Evolutionary conservation across 495 filamentous ascomycete species (phyloP), one percentile per base, ranked within the genome.

Genomic region (Lepraria neglecta): DNA sequence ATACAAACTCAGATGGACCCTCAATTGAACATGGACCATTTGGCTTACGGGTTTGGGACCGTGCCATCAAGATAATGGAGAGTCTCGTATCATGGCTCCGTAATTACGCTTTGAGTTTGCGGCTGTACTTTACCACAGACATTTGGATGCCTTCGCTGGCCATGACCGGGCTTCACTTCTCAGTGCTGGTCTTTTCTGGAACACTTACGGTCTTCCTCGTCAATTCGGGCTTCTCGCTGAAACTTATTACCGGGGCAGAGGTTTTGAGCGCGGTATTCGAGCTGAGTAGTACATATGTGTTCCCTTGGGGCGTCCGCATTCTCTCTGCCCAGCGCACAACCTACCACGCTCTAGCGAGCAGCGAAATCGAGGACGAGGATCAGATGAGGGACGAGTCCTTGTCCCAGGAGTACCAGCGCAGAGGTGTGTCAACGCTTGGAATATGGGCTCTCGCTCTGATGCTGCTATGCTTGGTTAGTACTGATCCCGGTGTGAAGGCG

Each of bases 121-220:
- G n/a, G 24, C 33, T 21, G 3, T 61, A 61, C n/a, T 61, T 61
- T 38, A 33, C 24, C 4, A 54, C 38, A 4, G 59, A 54, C 5
- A 38, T 61, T 24, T 61, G 59, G 59, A 50, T 61, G 48, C 47
- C 59, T 4, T 53, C 47, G 24, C 17, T 61, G 3, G 47, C 59
- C 2, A 14, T 61, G 15, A 43, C 59, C 7, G 12, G 31, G 33
- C 33, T 61, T 6, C 59, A 61, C 3, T 54, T 61, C 38, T 61
- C 59, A 0, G 27, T 61, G 9, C 9, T 61, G 14, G 21, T 47
- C 24, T 54, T 53, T n/a, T 54, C 59, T 1, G 47, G 43, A 14
- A 61, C 59, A 3, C 42, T 61, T 10, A 53, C 48, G 33, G 51
- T 54, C 12, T 61, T 53, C 44, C 35, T 61, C 24, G 24, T 61